Evolutionary conservation across 345 rosid species (phyloP).

Genomic region (Salix udensis): DNA sequence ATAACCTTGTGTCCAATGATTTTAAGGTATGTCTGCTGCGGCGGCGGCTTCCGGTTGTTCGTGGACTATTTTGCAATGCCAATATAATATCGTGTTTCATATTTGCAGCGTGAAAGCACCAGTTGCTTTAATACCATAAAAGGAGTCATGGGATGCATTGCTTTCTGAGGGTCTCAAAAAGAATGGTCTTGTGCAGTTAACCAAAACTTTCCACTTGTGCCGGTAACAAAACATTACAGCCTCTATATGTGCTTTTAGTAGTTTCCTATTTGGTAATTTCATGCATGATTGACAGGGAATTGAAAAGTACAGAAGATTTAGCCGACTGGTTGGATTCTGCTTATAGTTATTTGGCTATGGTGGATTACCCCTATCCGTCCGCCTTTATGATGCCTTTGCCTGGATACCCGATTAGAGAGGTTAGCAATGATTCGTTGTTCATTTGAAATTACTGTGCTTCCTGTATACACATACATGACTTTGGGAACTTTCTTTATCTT

Average conservation of each 20-base stretch:
- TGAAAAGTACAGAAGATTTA: slow-evolving; percentile 57
- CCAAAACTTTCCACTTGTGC: slow-evolving; percentile 65
- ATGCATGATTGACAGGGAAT: slow-evolving; percentile 44
- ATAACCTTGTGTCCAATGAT: slow-evolving; percentile 76
- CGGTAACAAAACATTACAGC: slow-evolving; percentile 38
- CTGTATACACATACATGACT: neutral
- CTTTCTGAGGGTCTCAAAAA: slow-evolving; percentile 52
- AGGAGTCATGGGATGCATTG: slow-evolving; percentile 68
- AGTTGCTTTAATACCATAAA: slow-evolving; percentile 83
- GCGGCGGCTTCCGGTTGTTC: neutral
- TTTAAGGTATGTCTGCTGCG: slow-evolving; percentile 46
- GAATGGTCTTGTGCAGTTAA: slow-evolving; percentile 65
- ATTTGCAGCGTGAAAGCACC: slow-evolving; percentile 65
- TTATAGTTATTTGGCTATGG: slow-evolving; percentile 89
- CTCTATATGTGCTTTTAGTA: neutral
- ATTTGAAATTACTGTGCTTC: neutral
- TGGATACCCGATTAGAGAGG: slow-evolving; percentile 95
- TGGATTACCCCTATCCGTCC: slow-evolving; percentile 82
- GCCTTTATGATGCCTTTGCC: slow-evolving; percentile 90
- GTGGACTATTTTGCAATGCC: too few species aligned
- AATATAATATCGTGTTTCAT: neutral
- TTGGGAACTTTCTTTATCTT: neutral
- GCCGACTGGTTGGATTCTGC: slow-evolving; percentile 79
- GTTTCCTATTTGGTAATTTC: neutral
- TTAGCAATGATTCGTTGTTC: slow-evolving; percentile 20